phyloP scores from a whole-genome alignment of 108 stramenopile genomes.

The Chaetoceros muelleri region DNA sequence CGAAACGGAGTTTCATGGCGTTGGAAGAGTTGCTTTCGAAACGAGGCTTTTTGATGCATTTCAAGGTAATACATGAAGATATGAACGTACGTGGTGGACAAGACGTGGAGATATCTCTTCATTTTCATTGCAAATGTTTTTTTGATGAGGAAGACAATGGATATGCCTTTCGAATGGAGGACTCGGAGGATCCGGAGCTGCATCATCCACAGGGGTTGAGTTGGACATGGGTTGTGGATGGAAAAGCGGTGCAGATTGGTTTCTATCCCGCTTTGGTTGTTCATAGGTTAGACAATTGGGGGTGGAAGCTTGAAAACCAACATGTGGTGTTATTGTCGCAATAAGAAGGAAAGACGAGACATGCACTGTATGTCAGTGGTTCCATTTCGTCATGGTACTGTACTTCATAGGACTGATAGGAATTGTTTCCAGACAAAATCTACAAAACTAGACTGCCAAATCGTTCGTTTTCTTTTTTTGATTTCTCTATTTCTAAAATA shows the following conservation, averaged over 20 bases:
- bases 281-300: conserved; percentile 12
- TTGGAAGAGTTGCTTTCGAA: conserved; percentile 10
- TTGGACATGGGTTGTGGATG: conserved; percentile 20
- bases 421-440: no score
- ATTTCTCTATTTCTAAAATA: no score
- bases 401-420: no score
- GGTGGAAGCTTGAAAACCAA: conserved; percentile 22
- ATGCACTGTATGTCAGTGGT: no score
- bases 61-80: conserved; percentile 14
- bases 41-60: conserved; percentile 18
- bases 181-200: neutral
- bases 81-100: conserved; percentile 9
- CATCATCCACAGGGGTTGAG: conserved; percentile 7
- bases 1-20: conserved; percentile 10
- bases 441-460: no score
- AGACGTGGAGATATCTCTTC: conserved; percentile 5
- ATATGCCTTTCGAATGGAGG: neutral
- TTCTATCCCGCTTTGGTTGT: conserved; percentile 13
- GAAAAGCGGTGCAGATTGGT: conserved; percentile 12
- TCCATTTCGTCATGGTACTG: no score
- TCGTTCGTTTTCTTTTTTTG: no score
- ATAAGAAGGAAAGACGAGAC: no score
- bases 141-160: conserved; percentile 7
- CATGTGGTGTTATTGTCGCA: conserved; percentile 15
- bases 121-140: conserved; percentile 14